Conservation (phyloP, 2,329 filamentous ascomycete genomes). For the Thielaviopsis cerberus region DNA sequence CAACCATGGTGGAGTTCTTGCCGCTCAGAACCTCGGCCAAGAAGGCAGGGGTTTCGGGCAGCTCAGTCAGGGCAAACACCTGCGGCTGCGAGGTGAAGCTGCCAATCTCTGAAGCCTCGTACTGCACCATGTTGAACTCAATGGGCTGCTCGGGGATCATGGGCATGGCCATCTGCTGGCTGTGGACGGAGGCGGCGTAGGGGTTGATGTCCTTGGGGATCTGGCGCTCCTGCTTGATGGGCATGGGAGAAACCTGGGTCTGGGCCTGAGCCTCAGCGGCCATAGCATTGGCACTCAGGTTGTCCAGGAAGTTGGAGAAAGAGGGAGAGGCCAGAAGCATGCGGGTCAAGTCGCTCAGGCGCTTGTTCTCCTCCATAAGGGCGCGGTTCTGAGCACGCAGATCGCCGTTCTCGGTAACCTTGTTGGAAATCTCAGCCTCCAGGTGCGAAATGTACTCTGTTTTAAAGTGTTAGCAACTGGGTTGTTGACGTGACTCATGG, state of each 20-base stretch:
- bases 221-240: constrained; percentile 27
- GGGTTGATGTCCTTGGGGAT: constrained; percentile 49
- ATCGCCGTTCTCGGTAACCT: constrained; percentile 66
- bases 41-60: constrained; percentile 42
- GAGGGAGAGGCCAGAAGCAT: constrained; percentile 65
- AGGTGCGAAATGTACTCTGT: constrained; percentile 92
- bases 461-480: constrained; percentile 28
- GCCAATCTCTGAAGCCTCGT: constrained; percentile 29
- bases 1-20: constrained; percentile 42
- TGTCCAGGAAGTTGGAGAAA: constrained; percentile 64
- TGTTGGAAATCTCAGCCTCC: constrained; percentile 69
- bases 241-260: constrained; percentile 19
- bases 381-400: constrained; percentile 65
- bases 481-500: too few relatives aligned
- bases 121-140: constrained; percentile 53
- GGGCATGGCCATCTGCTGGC: constrained; percentile 56
- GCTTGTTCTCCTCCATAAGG: constrained; percentile 69
- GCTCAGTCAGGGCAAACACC: constrained; percentile 55
- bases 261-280: constrained; percentile 22
- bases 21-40: constrained; percentile 51
- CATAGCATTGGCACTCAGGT: constrained; percentile 32
- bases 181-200: constrained; percentile 34
- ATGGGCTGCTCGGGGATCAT: constrained; percentile 65
- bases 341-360: constrained; percentile 57
- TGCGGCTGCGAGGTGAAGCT: constrained; percentile 45